Base-by-base conservation (phyloP, 1,284 basidiomycete genomes). In the Peniophora sp. region DNA sequence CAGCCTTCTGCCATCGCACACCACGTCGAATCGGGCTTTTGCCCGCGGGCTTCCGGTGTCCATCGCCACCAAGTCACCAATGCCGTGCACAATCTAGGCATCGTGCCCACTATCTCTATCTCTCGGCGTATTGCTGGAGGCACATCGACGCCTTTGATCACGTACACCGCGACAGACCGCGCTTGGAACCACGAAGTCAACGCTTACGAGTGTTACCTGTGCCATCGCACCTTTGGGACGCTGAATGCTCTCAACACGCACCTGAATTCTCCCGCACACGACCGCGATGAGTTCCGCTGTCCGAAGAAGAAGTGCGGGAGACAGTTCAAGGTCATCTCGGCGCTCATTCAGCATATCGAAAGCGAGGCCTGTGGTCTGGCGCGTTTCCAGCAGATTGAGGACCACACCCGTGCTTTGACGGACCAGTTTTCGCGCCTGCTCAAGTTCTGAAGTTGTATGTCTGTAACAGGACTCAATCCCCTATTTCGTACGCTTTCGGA, bases 151-250 rank as follows among this genome's bases (percentile, higher is more conserved):
- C 57, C 53, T 8, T 23, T 24, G 8, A 24, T 24, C n/a, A 60
- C 34, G 2, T 72, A 68, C 54, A 54, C 58, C 24, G 79, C 76
- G 22, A 73, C 70, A 12, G 51, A 52, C 10, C 60, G 58, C 2
- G 64, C 78, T 0, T 81, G 70, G 71, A 81, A 81, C 52, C 69
- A 70, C 0, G 15, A 17, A 5, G 8, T 20, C 37, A 5, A 18
- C 3, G 66, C 57, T 15, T 82, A 70, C 57, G 76, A 81, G 58
- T 83, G 80, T 59, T 75, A 75, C 54, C 64, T 83, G 14, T 82
- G 80, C 57, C 70, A 78, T 56, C 52, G 44, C 10, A 52, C 45
- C 1, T 76, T 71, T 47, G n/a, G 55, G 24, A 59, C 64, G 0
- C 66, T 79, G 6, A 8, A 24, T 0, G 64, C 58, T 8, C 65